Evolutionary conservation across 2,329 filamentous ascomycete species (phyloP), one percentile per base, ranked within the genome.

Genomic region (Beauveria brongniartii): DNA sequence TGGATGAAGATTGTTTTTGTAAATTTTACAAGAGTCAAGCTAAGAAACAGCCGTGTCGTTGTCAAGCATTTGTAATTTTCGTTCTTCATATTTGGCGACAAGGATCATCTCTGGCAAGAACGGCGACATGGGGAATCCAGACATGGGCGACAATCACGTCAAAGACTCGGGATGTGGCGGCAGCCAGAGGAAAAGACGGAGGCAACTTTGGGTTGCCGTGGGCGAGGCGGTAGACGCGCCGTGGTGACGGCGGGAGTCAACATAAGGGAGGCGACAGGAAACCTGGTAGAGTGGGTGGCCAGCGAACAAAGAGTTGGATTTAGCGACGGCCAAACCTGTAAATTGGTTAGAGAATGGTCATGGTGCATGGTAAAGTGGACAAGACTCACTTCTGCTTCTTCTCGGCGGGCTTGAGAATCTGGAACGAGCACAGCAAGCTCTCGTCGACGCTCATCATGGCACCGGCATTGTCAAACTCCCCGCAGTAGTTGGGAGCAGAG

Each of bases 321-420:
- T 92, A 96, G 89, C 91, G 91, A 80, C 92, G 90, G 82, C 91
- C 91, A 88, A 96, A 96, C 88, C 91, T 96, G 90, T 18, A 82
- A 91, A 81, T 80, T 66, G 64, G 82, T 87, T 90, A 80, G 87
- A 81, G 87, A 48, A 22, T 16, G 41, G 18, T 14, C 12, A n/a
- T 26, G 40, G 16, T 7, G 34, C 22, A n/a, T 48, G 41, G 30
- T 20, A 56, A 26, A 46, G 68, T 57, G 66, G 64, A 53, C 65
- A 67, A 62, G 88, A 95, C 92, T 83, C 96, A 97, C 92, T 97
- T 97, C 91, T 97, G 93, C 88, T 99, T 99, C 88, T 99, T 99
- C 86, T 99, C 94, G 77, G 94, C 94, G 73, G 94, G 94, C 83
- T 97, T 99, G 81, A 99, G 84, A 74, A 99, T 97, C 90, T 97